phyloP scores from a whole-genome alignment of 2,329 filamentous ascomycete species.

The Trichoderma endophyticum region DNA sequence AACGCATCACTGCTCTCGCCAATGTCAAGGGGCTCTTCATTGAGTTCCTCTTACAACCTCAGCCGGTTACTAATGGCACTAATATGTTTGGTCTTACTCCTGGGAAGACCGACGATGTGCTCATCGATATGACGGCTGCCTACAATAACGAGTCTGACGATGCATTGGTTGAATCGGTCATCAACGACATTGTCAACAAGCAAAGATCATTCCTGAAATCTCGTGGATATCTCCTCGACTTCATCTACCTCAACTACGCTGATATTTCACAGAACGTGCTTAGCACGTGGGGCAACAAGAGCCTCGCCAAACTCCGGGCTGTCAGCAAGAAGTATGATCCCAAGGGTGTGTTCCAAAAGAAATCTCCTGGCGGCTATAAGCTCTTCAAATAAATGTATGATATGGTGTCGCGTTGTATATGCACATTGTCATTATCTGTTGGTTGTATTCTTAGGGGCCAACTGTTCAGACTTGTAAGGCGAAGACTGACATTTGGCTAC shows the following conservation, averaged over 20 bases:
- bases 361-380: slow-evolving; percentile 4
- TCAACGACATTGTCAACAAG: background rate
- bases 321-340: slow-evolving; percentile 19
- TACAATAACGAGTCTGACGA: background rate
- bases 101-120: background rate
- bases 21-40: background rate
- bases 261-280: slow-evolving; percentile 5
- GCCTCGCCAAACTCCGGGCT: background rate
- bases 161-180: background rate
- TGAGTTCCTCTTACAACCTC: slow-evolving; percentile 3
- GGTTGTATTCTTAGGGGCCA: background rate
- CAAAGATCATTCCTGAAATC: background rate
- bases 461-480: background rate
- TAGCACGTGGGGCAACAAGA: slow-evolving; percentile 8
- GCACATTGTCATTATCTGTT: background rate
- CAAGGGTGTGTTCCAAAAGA: slow-evolving; percentile 12
- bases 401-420: background rate
- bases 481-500: background rate
- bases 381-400: background rate
- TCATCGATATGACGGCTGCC: slow-evolving; percentile 2
- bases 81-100: slow-evolving; percentile 7
- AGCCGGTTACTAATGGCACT: background rate
- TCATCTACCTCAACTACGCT: slow-evolving; percentile 18
- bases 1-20: background rate
- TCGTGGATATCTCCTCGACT: background rate